Percentiles rank a stretch among this genome's conserved stretches.
Evolutionary conservation across 1,284 basidiomycete species (phyloP).

Genomic region (Microbotryum lychnidis-dioicae): DNA sequence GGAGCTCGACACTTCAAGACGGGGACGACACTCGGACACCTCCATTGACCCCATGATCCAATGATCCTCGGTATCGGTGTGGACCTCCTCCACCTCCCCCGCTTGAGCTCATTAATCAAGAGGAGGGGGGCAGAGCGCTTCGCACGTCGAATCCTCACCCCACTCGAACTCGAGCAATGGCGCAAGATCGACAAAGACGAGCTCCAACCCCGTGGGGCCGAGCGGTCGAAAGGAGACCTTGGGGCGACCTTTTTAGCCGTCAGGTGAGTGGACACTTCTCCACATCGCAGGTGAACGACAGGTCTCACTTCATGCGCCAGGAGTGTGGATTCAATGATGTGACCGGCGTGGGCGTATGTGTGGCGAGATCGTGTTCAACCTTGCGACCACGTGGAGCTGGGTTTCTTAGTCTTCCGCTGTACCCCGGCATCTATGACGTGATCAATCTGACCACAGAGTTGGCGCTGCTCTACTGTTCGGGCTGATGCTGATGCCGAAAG

Average conservation of each 20-base stretch:
- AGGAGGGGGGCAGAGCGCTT: constrained; percentile 19
- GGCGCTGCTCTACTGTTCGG: not conserved
- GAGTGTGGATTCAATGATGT: no score
- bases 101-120: constrained; percentile 20
- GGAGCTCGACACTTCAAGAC: no score
- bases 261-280: constrained; percentile 17
- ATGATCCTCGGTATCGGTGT: constrained; percentile 33
- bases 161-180: constrained; percentile 8
- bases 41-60: no score
- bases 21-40: no score
- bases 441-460: no score
- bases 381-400: no score
- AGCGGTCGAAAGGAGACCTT: not conserved
- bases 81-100: constrained; percentile 30
- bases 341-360: no score
- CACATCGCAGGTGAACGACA: constrained; percentile 13
- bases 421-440: no score
- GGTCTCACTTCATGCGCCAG: no score
- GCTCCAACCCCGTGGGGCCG: not conserved
- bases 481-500: not conserved
- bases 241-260: constrained; percentile 19
- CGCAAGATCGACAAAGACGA: not conserved
- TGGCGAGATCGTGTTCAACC: no score
- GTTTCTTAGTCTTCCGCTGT: no score
- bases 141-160: constrained; percentile 28